Percentiles rank a stretch among this genome's conserved stretches.
Conservation (phyloP, 495 filamentous ascomycete genomes). For the Aspergillus steynii region DNA sequence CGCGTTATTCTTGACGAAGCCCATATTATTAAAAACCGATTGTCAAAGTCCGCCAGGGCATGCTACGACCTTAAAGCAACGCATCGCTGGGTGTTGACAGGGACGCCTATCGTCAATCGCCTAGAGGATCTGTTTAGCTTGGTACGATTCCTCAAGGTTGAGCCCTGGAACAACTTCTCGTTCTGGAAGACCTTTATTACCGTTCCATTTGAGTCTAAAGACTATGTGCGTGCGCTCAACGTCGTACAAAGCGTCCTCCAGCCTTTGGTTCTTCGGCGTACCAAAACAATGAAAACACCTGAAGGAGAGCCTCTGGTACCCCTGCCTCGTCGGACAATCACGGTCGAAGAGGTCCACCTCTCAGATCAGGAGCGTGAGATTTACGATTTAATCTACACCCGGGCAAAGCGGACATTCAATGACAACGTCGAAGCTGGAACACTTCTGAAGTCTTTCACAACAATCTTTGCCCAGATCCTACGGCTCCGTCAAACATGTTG, state of each 20-base stretch:
- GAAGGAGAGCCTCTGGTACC: constrained; percentile 83
- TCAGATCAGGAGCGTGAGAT: constrained; percentile 83
- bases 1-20: constrained; percentile 94
- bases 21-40: constrained; percentile 90
- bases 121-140: constrained; percentile 96
- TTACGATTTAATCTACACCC: constrained; percentile 83
- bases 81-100: constrained; percentile 92
- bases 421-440: constrained; percentile 89
- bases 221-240: constrained; percentile 89
- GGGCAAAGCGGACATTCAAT: constrained; percentile 79
- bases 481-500: constrained; percentile 93
- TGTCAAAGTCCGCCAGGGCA: constrained; percentile 84
- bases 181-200: constrained; percentile 99
- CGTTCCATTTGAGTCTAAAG: constrained; percentile 90
- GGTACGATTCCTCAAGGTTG: constrained; percentile 86
- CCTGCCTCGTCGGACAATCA: constrained; percentile 75
- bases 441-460: constrained; percentile 89
- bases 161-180: constrained; percentile 97
- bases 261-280: constrained; percentile 89
- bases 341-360: constrained; percentile 83
- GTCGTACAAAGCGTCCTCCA: constrained; percentile 97
- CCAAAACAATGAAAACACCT: constrained; percentile 97
- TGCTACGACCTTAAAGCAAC: constrained; percentile 84
- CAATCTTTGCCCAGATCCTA: constrained; percentile 95
- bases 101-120: constrained; percentile 95